Evolutionary conservation across 805 yeast genomes (phyloP).

Genomic region (Metschnikowia matae): DNA sequence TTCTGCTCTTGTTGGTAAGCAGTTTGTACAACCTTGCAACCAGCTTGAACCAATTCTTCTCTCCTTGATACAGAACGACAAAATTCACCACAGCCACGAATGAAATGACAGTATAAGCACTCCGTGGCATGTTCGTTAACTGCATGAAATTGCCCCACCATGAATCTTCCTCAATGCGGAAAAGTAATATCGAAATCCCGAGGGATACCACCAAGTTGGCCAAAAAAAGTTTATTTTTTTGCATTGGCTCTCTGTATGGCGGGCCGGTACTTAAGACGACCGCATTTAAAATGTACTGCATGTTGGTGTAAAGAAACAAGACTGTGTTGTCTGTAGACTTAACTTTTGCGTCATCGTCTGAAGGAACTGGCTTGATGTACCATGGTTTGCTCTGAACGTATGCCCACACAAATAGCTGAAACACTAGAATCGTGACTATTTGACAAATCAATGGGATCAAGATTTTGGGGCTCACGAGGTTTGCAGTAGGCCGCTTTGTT

Average conservation of each 20-base stretch:
- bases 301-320: slow-evolving; percentile 73
- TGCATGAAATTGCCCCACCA: slow-evolving; percentile 69
- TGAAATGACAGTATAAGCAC: slow-evolving; percentile 51
- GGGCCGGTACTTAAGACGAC: slow-evolving; percentile 85
- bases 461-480: slow-evolving; percentile 84
- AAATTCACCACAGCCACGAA: slow-evolving; percentile 48
- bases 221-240: slow-evolving; percentile 67
- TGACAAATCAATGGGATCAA: slow-evolving; percentile 78
- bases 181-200: slow-evolving; percentile 47
- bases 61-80: slow-evolving; percentile 42
- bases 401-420: slow-evolving; percentile 70
- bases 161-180: slow-evolving; percentile 50
- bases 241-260: slow-evolving; percentile 81
- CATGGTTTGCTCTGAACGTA: slow-evolving; percentile 56
- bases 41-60: slow-evolving; percentile 38
- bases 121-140: slow-evolving; percentile 54
- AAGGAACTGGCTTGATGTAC: slow-evolving; percentile 80
- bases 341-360: slow-evolving; percentile 67
- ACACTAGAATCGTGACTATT: slow-evolving; percentile 55
- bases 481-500: slow-evolving; percentile 86
- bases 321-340: slow-evolving; percentile 87
- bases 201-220: slow-evolving; percentile 51
- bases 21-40: slow-evolving; percentile 40
- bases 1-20: slow-evolving; percentile 21
- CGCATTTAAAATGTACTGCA: slow-evolving; percentile 85